Percentiles rank a stretch among this genome's conserved stretches.
Evolutionary conservation across 805 yeast species (phyloP).

Genomic region (Nakazawaea holstii): DNA sequence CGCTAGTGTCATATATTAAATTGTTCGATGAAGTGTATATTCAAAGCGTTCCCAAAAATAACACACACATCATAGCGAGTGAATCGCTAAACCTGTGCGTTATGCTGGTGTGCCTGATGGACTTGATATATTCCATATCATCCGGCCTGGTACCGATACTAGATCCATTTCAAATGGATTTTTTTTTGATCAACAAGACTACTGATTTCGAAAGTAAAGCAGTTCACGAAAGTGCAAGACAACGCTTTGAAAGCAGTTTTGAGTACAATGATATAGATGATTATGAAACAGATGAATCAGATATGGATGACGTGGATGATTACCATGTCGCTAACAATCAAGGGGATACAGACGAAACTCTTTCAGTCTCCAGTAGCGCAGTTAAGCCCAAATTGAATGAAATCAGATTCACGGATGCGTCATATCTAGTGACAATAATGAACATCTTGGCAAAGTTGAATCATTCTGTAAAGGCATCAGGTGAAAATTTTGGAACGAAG

Average conservation of each 20-base stretch:
- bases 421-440: conserved; percentile 4
- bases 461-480: background rate
- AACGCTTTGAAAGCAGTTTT: background rate
- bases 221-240: background rate
- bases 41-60: background rate
- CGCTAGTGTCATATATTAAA: background rate
- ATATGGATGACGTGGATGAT: conserved; percentile 6
- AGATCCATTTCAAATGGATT: conserved; percentile 8
- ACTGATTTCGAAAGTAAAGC: background rate
- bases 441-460: conserved; percentile 1
- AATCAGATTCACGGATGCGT: conserved; percentile 1
- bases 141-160: background rate
- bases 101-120: no score
- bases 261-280: conserved; percentile 1
- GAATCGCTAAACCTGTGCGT: no score
- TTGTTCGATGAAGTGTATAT: background rate
- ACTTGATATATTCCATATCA: background rate
- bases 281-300: background rate
- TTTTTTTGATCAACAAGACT: background rate
- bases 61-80: no score
- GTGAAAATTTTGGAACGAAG: background rate
- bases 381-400: background rate
- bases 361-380: no score
- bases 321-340: background rate
- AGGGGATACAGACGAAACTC: no score